Evolutionary conservation across 1,139 yeast genomes (phyloP).

Genomic region (Debaryomyces subglobosus): DNA sequence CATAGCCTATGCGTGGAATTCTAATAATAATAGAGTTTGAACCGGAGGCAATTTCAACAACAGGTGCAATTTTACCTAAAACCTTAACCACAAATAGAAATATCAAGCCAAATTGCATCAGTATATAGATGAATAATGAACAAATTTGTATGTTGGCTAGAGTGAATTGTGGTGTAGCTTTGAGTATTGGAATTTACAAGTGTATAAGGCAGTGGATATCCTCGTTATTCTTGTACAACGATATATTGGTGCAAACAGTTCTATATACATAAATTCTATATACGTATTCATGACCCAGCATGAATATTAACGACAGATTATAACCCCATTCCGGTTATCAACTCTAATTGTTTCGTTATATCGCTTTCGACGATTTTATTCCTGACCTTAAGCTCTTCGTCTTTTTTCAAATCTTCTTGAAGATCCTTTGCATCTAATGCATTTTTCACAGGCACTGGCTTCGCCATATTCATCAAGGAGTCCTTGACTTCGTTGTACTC

Average conservation of each 20-base stretch:
- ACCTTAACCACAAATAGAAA: background rate
- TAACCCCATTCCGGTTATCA: constrained; percentile 56
- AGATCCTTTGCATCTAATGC: constrained; percentile 37
- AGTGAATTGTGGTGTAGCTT: too few relatives aligned
- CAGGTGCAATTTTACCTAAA: background rate
- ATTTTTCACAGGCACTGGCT: constrained; percentile 18
- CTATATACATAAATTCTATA: background rate
- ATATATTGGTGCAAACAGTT: background rate
- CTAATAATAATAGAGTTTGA: background rate
- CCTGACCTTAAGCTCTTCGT: constrained; percentile 38
- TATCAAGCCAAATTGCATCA: background rate
- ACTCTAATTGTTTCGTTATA: constrained; percentile 58
- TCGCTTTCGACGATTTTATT: constrained; percentile 53
- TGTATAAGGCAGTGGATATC: too few relatives aligned
- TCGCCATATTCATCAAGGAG: constrained; percentile 21
- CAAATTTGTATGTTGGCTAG: background rate
- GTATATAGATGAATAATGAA: background rate
- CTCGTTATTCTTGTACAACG: background rate
- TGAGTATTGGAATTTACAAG: too few relatives aligned
- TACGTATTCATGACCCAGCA: constrained; percentile 6
- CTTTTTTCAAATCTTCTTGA: constrained; percentile 47
- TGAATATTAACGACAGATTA: constrained; percentile 13
- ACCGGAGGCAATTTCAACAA: background rate
- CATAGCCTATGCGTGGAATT: background rate
- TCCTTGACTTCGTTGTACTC: constrained; percentile 41